These are phyloP conservation scores for Grifola frondosa DNA, from an alignment of 1,284 basidiomycete genomes.

Conservation along the genomic window DNA sequence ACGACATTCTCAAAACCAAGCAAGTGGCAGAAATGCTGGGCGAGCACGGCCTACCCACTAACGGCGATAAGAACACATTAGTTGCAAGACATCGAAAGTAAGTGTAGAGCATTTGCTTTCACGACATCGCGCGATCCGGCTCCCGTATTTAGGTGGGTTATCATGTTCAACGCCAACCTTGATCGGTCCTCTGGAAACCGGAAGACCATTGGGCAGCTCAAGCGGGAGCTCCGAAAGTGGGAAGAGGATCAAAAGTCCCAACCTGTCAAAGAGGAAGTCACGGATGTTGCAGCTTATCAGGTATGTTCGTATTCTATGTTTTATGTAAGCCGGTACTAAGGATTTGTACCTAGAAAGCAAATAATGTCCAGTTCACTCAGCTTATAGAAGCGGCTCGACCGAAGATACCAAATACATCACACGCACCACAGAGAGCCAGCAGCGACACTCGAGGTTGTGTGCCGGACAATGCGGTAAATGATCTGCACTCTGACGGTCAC, in stretches of 20 bases:
- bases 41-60: constrained; percentile 48
- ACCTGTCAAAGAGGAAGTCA: constrained; percentile 38
- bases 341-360: constrained; percentile 37
- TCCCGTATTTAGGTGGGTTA: constrained; percentile 53
- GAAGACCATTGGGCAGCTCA: constrained; percentile 47
- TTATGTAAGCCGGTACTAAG: neutral
- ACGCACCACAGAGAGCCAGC: too few relatives aligned
- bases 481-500: too few relatives aligned
- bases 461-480: too few relatives aligned
- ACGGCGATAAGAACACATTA: constrained; percentile 52
- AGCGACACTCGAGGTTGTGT: too few relatives aligned
- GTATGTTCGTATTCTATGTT: constrained; percentile 33
- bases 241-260: constrained; percentile 48
- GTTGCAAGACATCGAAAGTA: constrained; percentile 63
- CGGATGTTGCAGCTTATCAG: constrained; percentile 47
- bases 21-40: constrained; percentile 57
- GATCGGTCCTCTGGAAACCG: constrained; percentile 52
- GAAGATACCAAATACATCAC: constrained; percentile 20
- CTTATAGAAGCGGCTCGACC: constrained; percentile 42
- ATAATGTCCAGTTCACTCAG: constrained; percentile 44
- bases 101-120: constrained; percentile 13
- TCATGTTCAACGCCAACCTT: constrained; percentile 68
- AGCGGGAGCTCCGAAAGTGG: constrained; percentile 55
- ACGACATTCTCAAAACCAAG: constrained; percentile 61
- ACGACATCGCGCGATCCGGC: neutral